These are phyloP conservation scores for Ustilago cynodontis DNA, from an alignment of 1,284 basidiomycete species.

Conservation along the genomic window DNA sequence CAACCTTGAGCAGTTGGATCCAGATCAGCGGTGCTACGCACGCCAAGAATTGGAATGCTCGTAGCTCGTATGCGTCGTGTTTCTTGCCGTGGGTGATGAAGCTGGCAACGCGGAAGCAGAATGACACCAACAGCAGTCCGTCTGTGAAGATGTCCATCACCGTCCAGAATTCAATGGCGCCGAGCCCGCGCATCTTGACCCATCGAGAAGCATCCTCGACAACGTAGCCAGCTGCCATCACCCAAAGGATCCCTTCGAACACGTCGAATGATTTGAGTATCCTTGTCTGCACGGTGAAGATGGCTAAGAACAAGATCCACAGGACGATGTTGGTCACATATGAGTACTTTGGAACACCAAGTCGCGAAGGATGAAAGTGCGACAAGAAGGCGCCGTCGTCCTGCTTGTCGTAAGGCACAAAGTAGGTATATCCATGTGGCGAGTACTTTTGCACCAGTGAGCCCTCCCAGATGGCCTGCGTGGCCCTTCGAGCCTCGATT, in stretches of 20 bases:
- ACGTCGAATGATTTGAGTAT: conserved; percentile 49
- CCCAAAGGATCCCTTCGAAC: conserved; percentile 55
- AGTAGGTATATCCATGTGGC: conserved; percentile 49
- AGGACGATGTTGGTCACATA: conserved; percentile 58
- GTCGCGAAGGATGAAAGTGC: conserved; percentile 56
- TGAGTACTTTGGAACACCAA: conserved; percentile 56
- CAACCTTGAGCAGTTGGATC: conserved; percentile 58
- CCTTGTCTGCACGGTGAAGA: conserved; percentile 59
- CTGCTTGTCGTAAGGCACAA: conserved; percentile 52
- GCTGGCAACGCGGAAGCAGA: conserved; percentile 53
- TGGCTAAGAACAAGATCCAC: conserved; percentile 57
- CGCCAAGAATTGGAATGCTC: conserved; percentile 60
- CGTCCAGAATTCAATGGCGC: conserved; percentile 60
- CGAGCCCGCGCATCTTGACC: conserved; percentile 61
- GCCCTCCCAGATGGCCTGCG: conserved; percentile 60
- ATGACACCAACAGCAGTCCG: conserved; percentile 47
- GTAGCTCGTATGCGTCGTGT: conserved; percentile 44
- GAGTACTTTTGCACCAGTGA: conserved; percentile 50
- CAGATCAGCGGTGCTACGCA: conserved; percentile 64
- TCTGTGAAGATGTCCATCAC: conserved; percentile 59
- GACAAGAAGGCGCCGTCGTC: conserved; percentile 50
- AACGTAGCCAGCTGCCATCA: conserved; percentile 60
- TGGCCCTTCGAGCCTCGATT: conserved; percentile 46
- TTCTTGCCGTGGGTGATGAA: conserved; percentile 47
- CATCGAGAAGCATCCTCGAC: conserved; percentile 57